These are phyloP conservation scores for Lipomyces japonicus DNA, from an alignment of 805 yeast genomes.

Conservation along the genomic window DNA sequence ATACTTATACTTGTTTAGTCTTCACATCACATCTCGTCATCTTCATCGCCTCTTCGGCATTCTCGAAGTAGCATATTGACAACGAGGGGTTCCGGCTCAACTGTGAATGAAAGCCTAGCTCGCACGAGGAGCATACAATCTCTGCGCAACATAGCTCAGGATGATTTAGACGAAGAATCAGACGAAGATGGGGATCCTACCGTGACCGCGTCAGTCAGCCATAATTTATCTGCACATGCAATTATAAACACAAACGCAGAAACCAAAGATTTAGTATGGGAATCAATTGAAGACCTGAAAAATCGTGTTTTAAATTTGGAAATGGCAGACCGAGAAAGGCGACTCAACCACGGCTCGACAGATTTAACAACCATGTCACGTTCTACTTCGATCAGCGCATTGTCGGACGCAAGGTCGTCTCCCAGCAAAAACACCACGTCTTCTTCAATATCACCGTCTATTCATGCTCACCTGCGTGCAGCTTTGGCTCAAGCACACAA, in stretches of 20 bases:
- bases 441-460: conserved; percentile 1
- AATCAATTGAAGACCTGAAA: conserved; percentile 14
- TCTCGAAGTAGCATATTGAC: no score
- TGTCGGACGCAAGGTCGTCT: not conserved
- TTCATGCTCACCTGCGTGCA: not conserved
- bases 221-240: conserved; percentile 6
- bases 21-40: no score
- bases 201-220: not conserved
- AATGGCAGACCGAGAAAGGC: conserved; percentile 4
- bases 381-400: not conserved
- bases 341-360: no score
- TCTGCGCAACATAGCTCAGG: no score
- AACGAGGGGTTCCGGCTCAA: no score
- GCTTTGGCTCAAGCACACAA: conserved; percentile 1
- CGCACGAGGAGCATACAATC: no score
- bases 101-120: no score
- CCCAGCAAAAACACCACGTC: not conserved
- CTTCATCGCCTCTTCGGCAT: no score
- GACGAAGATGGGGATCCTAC: conserved; percentile 3
- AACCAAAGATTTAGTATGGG: conserved; percentile 5
- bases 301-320: conserved; percentile 6
- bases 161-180: not conserved
- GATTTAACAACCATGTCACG: not conserved
- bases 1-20: no score
- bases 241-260: not conserved